These are phyloP conservation scores for Cerioporus squamosus DNA, from an alignment of 1,284 basidiomycete genomes.

Conservation along the genomic window DNA sequence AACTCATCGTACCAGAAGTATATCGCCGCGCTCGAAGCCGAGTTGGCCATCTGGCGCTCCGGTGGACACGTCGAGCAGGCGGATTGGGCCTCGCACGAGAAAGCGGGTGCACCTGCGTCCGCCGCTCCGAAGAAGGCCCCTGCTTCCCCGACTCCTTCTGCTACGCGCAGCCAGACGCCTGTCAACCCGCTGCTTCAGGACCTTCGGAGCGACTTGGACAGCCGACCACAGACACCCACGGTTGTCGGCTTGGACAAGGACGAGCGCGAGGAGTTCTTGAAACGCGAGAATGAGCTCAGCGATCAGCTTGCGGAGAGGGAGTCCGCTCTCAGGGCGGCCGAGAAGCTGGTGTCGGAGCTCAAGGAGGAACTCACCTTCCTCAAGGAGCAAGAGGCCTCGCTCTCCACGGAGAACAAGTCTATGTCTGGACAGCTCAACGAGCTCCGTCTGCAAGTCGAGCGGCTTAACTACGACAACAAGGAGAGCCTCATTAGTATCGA, in stretches of 20 bases:
- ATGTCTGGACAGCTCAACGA: slow-evolving; percentile 94
- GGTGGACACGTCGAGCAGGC: slow-evolving; percentile 88
- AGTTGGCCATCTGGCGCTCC: slow-evolving; percentile 89
- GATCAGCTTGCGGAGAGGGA: slow-evolving; percentile 95
- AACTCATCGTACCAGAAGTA: slow-evolving; percentile 87
- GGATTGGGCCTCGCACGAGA: slow-evolving; percentile 82
- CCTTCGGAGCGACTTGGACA: slow-evolving; percentile 73
- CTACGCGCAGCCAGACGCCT: slow-evolving; percentile 79
- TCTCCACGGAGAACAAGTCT: slow-evolving; percentile 89
- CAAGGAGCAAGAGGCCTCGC: slow-evolving; percentile 86
- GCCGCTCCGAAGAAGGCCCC: slow-evolving; percentile 63
- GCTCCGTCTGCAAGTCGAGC: slow-evolving; percentile 88
- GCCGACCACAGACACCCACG: slow-evolving; percentile 86
- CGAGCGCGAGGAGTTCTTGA: slow-evolving; percentile 96
- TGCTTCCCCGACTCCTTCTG: slow-evolving; percentile 60
- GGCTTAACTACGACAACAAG: slow-evolving; percentile 95
- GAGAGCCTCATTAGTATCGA: slow-evolving; percentile 95
- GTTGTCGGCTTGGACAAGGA: slow-evolving; percentile 91
- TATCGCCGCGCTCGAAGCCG: slow-evolving; percentile 89
- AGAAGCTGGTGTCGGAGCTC: slow-evolving; percentile 85
- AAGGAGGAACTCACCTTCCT: slow-evolving; percentile 86
- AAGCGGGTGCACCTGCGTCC: slow-evolving; percentile 48
- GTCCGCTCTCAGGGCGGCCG: slow-evolving; percentile 72
- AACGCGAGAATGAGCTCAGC: slow-evolving; percentile 95
- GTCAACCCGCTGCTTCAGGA: slow-evolving; percentile 82